phyloP scores from a whole-genome alignment of 2,329 filamentous ascomycete species.

The Fusarium drepaniforme region DNA sequence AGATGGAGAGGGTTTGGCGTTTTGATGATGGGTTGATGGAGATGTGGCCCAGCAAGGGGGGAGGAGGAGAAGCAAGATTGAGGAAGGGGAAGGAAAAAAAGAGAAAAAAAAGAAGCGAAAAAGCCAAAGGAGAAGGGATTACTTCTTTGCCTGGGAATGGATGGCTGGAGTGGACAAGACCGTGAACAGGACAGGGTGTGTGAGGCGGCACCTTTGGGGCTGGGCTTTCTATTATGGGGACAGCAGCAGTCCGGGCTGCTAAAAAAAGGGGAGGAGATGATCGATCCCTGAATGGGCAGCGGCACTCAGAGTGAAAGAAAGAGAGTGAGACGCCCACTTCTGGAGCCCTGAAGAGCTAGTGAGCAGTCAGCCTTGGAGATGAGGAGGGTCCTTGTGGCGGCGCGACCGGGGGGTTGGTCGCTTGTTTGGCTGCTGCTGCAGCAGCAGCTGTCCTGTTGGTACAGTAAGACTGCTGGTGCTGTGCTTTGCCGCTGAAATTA shows the following conservation, averaged over 20 bases:
- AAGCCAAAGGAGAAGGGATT: slow-evolving; percentile 37
- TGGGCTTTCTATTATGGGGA: slow-evolving; percentile 33
- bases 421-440: background rate
- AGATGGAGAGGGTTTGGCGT: slow-evolving; percentile 12
- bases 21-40: slow-evolving; percentile 22
- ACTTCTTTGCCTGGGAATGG: slow-evolving; percentile 10
- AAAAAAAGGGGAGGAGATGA: slow-evolving; percentile 18
- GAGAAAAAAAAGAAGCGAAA: slow-evolving; percentile 8
- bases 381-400: background rate
- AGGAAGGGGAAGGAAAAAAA: slow-evolving; percentile 26
- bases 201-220: slow-evolving; percentile 35
- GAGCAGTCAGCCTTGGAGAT: slow-evolving; percentile 1
- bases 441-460: background rate
- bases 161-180: slow-evolving; percentile 7
- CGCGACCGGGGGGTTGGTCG: too few relatives aligned
- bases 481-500: background rate
- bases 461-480: background rate
- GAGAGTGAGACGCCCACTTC: slow-evolving; percentile 1
- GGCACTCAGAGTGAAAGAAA: background rate
- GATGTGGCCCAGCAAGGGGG: slow-evolving; percentile 4
- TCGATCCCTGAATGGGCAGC: slow-evolving; percentile 8
- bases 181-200: slow-evolving; percentile 23
- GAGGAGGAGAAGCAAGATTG: slow-evolving; percentile 11
- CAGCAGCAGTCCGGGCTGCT: background rate
- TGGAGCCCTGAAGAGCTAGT: background rate